A percentile compares a stretch with the other conserved stretches of the same genome.
Evolutionary conservation across 805 yeast genomes (phyloP).

Genomic region (Huiozyma naganishii): DNA sequence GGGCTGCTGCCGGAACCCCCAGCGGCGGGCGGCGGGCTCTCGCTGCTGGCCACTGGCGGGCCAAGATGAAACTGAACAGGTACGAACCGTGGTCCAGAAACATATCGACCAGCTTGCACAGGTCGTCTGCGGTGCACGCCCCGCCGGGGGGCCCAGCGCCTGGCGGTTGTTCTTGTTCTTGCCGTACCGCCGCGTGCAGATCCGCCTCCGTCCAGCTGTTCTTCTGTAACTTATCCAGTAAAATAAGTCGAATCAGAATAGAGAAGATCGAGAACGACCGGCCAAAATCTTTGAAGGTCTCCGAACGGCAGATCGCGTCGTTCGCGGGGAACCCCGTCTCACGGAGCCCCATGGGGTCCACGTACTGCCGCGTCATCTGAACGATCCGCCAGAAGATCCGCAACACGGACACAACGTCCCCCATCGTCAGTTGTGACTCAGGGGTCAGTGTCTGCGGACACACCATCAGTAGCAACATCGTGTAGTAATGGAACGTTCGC

Average conservation of each 20-base stretch:
- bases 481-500: slow-evolving; percentile 8
- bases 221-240: slow-evolving; percentile 1
- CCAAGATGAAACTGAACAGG: slow-evolving; percentile 14
- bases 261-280: slow-evolving; percentile 5
- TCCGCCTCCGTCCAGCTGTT: slow-evolving; percentile 29
- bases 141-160: slow-evolving; percentile 50
- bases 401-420: slow-evolving; percentile 7
- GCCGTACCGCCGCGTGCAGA: too few relatives aligned
- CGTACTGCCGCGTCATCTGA: slow-evolving; percentile 1
- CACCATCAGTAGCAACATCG: slow-evolving; percentile 6
- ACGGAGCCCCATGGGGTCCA: background rate
- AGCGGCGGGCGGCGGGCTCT: too few relatives aligned
- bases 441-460: background rate
- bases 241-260: slow-evolving; percentile 3
- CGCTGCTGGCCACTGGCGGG: slow-evolving; percentile 9
- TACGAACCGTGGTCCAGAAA: slow-evolving; percentile 18
- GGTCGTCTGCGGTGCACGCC: slow-evolving; percentile 29
- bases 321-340: background rate
- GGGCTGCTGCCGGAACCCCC: background rate
- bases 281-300: slow-evolving; percentile 5
- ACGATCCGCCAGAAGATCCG: slow-evolving; percentile 9
- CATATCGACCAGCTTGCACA: slow-evolving; percentile 4
- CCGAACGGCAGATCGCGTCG: slow-evolving; percentile 1
- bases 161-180: slow-evolving; percentile 38
- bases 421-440: slow-evolving; percentile 1